Evolutionary conservation across 2,329 filamentous ascomycete species (phyloP).

Genomic region (Magnaporthiopsis poae): DNA sequence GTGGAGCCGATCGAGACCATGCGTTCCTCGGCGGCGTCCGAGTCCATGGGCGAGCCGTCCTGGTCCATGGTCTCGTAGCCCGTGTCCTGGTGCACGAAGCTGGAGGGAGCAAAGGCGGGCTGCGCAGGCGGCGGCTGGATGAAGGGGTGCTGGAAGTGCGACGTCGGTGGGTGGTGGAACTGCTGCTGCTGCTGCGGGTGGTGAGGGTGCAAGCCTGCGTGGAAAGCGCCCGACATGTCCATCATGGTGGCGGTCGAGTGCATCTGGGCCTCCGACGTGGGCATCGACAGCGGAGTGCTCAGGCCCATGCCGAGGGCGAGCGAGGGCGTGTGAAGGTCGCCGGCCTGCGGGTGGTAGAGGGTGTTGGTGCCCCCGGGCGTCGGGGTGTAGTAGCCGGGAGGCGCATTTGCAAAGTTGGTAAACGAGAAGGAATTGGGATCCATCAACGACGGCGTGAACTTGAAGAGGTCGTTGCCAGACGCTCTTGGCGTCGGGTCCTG

Average conservation of each 20-base stretch:
- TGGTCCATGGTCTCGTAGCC: conserved; percentile 72
- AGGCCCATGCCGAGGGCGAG: conserved; percentile 66
- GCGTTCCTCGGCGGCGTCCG: conserved; percentile 39
- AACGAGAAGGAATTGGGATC: conserved; percentile 80
- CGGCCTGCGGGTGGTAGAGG: conserved; percentile 71
- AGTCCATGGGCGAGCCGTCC: conserved; percentile 58
- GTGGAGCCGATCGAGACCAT: conserved; percentile 49
- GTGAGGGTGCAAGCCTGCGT: conserved; percentile 32
- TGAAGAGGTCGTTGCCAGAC: conserved; percentile 64
- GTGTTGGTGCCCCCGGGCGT: conserved; percentile 73
- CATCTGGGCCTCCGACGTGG: conserved; percentile 55
- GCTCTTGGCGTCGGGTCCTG: conserved; percentile 75
- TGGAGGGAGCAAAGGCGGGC: conserved; percentile 61
- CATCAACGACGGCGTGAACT: conserved; percentile 79
- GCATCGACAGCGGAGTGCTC: conserved; percentile 71
- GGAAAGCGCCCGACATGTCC: conserved; percentile 60
- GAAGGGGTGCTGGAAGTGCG: conserved; percentile 56
- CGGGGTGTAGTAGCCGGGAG: conserved; percentile 77
- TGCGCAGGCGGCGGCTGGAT: conserved; percentile 48
- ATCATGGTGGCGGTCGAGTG: conserved; percentile 46
- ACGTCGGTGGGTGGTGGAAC: conserved; percentile 32
- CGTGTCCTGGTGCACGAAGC: conserved; percentile 71
- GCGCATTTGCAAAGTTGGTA: conserved; percentile 66
- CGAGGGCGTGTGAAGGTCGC: conserved; percentile 76
- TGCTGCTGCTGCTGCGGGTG: conserved; percentile 32